phyloP scores from a whole-genome alignment of 1,139 yeast genomes.

The Yamadazyma epiphylla region DNA sequence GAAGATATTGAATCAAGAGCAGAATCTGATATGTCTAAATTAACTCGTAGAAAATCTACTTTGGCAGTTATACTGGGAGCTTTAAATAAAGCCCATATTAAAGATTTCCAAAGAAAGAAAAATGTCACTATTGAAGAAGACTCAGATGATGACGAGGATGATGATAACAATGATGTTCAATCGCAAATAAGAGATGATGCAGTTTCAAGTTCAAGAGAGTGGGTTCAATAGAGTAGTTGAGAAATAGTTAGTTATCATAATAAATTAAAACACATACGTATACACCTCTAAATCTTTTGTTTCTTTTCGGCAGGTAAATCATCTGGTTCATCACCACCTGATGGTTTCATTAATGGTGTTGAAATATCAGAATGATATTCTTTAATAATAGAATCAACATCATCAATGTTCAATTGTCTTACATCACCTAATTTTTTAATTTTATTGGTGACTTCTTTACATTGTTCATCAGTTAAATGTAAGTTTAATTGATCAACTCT shows the following conservation, averaged over 20 bases:
- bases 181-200: neutral
- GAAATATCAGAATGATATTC: slow-evolving; percentile 38
- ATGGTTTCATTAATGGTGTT: slow-evolving; percentile 20
- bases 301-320: slow-evolving; percentile 9
- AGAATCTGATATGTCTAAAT: slow-evolving; percentile 6
- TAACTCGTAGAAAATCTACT: slow-evolving; percentile 29
- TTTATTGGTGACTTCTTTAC: slow-evolving; percentile 52
- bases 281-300: neutral
- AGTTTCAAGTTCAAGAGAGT: neutral
- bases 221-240: too few relatives aligned
- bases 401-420: slow-evolving; percentile 45
- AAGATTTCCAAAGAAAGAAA: slow-evolving; percentile 77
- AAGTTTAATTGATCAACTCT: slow-evolving; percentile 47
- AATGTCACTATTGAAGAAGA: slow-evolving; percentile 28
- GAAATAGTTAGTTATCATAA: too few relatives aligned
- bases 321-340: slow-evolving; percentile 6
- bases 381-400: slow-evolving; percentile 46
- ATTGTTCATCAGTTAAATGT: slow-evolving; percentile 51
- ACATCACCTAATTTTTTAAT: slow-evolving; percentile 57
- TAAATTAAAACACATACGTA: too few relatives aligned
- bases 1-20: slow-evolving; percentile 3
- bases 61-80: slow-evolving; percentile 51
- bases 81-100: slow-evolving; percentile 77
- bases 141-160: slow-evolving; percentile 40
- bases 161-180: slow-evolving; percentile 12